Conservation (phyloP, 345 rosid genomes). For the Aquilaria malaccensis region DNA sequence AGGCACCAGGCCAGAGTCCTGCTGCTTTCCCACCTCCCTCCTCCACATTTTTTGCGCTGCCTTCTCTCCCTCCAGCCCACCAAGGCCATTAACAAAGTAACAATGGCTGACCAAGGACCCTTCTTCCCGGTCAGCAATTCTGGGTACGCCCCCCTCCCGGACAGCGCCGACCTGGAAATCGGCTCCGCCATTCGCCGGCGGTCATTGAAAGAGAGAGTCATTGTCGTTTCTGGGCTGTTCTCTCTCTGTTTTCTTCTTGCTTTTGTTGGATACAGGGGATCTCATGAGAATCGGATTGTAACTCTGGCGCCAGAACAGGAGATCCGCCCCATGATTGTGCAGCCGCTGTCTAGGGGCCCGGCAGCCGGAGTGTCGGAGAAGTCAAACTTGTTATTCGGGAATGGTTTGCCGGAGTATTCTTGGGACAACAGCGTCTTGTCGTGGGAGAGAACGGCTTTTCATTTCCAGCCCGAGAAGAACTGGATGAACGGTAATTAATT, state of each 20-base stretch:
- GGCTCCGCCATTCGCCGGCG: too few relatives aligned
- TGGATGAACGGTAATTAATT: slow-evolving; percentile 85
- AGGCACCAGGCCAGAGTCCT: too few relatives aligned
- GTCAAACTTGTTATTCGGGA: slow-evolving; percentile 20
- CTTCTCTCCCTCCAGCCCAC: too few relatives aligned
- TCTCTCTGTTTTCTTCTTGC: background rate
- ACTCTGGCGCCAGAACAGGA: background rate
- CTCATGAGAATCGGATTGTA: background rate
- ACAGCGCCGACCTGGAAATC: too few relatives aligned
- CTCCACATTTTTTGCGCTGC: too few relatives aligned
- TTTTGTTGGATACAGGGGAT: slow-evolving; percentile 1
- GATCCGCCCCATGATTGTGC: background rate
- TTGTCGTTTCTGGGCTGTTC: too few relatives aligned
- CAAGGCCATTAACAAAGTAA: too few relatives aligned
- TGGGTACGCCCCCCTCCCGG: too few relatives aligned
- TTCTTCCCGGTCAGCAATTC: too few relatives aligned
- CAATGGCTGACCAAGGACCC: too few relatives aligned
- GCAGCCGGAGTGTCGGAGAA: slow-evolving; percentile 78
- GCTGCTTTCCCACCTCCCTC: too few relatives aligned
- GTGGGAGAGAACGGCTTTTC: slow-evolving; percentile 91
- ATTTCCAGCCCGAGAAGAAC: slow-evolving; percentile 87
- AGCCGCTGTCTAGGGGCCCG: slow-evolving; percentile 32
- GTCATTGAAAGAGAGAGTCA: too few relatives aligned
- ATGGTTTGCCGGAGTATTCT: slow-evolving; percentile 22
- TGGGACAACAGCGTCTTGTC: slow-evolving; percentile 89